Conservation (phyloP, 1,284 basidiomycete genomes). For the Neolentinus lepideus region DNA sequence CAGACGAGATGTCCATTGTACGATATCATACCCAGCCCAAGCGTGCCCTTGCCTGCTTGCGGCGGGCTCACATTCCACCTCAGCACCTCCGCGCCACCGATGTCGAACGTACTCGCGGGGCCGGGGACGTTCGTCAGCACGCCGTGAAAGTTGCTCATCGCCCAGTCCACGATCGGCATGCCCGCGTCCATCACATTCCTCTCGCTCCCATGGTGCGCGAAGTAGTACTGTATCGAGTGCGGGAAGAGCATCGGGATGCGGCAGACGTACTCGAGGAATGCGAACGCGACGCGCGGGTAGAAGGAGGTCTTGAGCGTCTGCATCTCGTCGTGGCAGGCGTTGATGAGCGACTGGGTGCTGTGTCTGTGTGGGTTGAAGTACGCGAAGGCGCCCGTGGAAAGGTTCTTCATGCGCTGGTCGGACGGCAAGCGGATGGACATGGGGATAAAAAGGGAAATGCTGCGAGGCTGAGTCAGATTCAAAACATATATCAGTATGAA, state of each 20-base stretch:
- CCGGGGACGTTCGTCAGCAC: slow-evolving; percentile 24
- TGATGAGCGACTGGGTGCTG: slow-evolving; percentile 2
- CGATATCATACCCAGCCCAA: slow-evolving; percentile 23
- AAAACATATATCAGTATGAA: neutral
- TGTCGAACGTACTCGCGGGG: slow-evolving; percentile 17
- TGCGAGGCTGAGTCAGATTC: neutral
- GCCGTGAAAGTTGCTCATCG: slow-evolving; percentile 16
- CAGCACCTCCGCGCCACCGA: slow-evolving; percentile 19
- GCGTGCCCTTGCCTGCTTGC: slow-evolving; percentile 22
- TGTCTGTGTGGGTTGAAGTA: neutral
- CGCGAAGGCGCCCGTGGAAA: slow-evolving; percentile 1
- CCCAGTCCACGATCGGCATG: slow-evolving; percentile 16
- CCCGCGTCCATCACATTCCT: neutral
- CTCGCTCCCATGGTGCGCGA: neutral
- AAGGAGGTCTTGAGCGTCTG: slow-evolving; percentile 21
- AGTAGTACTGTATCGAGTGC: neutral
- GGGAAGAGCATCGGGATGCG: slow-evolving; percentile 19
- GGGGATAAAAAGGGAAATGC: slow-evolving; percentile 4
- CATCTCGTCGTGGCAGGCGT: slow-evolving; percentile 17
- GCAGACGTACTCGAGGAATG: slow-evolving; percentile 17
- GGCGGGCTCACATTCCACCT: slow-evolving; percentile 23
- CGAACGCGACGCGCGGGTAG: slow-evolving; percentile 17
- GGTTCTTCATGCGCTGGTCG: slow-evolving; percentile 4
- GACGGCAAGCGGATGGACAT: slow-evolving; percentile 4
- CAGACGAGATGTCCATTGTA: slow-evolving; percentile 10